Conservation (phyloP, 495 filamentous ascomycete genomes). For the Pseudevernia furfuracea region DNA sequence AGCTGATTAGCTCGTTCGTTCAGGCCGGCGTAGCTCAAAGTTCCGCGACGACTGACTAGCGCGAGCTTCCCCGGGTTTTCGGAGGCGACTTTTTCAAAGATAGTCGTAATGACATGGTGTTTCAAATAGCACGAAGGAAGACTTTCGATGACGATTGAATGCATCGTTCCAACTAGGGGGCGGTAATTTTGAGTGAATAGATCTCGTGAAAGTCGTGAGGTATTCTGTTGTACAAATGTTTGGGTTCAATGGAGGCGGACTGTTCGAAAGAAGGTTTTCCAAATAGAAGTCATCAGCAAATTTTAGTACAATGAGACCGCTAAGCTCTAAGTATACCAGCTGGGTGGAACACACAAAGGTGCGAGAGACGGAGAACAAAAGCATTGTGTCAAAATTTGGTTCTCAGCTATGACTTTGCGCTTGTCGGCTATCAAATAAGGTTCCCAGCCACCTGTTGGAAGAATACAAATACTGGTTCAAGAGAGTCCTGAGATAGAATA, state of each 20-base stretch:
- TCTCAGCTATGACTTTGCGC: no score
- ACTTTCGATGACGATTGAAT: background rate
- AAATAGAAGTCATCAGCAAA: background rate
- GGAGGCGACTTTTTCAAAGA: background rate
- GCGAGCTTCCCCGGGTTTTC: background rate
- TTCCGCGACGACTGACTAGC: background rate
- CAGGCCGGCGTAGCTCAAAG: background rate
- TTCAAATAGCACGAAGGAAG: background rate
- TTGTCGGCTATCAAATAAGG: no score
- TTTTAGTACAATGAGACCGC: background rate
- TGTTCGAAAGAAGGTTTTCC: background rate
- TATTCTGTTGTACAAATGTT: background rate
- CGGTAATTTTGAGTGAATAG: background rate
- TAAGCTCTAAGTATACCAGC: background rate
- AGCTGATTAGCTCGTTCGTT: conserved; percentile 1
- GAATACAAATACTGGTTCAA: no score
- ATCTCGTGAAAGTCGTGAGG: no score
- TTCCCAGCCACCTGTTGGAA: no score
- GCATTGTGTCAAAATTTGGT: no score
- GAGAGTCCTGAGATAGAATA: no score
- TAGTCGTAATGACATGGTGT: background rate
- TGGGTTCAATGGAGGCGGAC: background rate
- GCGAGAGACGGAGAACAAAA: background rate
- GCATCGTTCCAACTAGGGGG: background rate
- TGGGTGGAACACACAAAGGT: background rate